These are phyloP conservation scores for Neopestalotiopsis sp. DNA, from an alignment of 2,329 filamentous ascomycete genomes.

Conservation along the genomic window DNA sequence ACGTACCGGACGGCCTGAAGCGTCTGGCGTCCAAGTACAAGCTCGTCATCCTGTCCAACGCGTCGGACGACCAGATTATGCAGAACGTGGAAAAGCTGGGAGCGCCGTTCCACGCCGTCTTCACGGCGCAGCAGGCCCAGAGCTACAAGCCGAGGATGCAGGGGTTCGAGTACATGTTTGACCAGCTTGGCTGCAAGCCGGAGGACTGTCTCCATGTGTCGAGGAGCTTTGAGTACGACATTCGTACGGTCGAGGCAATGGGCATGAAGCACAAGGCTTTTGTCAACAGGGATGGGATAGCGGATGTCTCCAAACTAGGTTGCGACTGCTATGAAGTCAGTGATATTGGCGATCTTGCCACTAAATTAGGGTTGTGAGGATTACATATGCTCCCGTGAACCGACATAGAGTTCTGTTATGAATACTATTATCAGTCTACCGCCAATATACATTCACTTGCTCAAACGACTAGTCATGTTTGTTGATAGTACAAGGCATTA, in stretches of 20 bases:
- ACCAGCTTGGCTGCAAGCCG: neutral
- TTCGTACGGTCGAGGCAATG: neutral
- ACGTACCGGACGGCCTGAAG: neutral
- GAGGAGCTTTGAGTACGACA: neutral
- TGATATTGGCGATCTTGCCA: constrained; percentile 6
- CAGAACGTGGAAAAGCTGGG: constrained; percentile 2
- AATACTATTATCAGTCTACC: no score
- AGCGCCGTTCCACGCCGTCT: constrained; percentile 4
- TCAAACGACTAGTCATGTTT: no score
- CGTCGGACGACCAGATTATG: constrained; percentile 3
- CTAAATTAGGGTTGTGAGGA: neutral
- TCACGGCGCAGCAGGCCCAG: neutral
- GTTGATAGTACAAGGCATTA: no score
- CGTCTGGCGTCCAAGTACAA: constrained; percentile 6
- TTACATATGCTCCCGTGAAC: neutral
- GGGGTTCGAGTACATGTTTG: constrained; percentile 11
- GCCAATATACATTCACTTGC: no score
- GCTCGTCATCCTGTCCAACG: constrained; percentile 6
- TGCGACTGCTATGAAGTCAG: constrained; percentile 5
- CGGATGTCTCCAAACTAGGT: neutral
- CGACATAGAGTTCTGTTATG: no score
- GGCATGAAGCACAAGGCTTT: constrained; percentile 7
- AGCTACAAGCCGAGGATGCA: constrained; percentile 8
- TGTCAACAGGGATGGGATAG: constrained; percentile 1
- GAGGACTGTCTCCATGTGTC: constrained; percentile 6